These are phyloP conservation scores for Diaporthe sp. DNA, from an alignment of 2,329 filamentous ascomycete species.

Conservation along the genomic window DNA sequence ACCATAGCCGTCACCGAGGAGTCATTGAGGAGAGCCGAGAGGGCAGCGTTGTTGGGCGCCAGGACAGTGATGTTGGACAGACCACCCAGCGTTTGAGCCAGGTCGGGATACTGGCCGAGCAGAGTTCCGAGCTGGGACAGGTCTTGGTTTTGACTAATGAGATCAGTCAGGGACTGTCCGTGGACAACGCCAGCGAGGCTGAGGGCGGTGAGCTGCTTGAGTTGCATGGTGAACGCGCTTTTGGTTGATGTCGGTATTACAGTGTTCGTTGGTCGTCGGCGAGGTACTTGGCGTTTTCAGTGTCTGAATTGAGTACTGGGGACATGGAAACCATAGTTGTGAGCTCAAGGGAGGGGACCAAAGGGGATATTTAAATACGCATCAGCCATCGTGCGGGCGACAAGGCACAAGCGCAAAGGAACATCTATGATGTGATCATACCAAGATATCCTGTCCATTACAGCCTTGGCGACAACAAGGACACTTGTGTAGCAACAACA, in stretches of 20 bases:
- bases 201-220: slow-evolving; percentile 14
- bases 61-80: slow-evolving; percentile 66
- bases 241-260: background rate
- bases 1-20: slow-evolving; percentile 41
- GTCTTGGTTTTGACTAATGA: slow-evolving; percentile 37
- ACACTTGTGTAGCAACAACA: background rate
- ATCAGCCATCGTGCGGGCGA: background rate
- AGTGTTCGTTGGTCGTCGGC: background rate
- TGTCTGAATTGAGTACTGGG: no score
- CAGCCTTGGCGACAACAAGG: slow-evolving; percentile 18
- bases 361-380: slow-evolving; percentile 19
- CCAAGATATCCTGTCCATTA: slow-evolving; percentile 18
- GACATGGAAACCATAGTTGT: background rate
- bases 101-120: slow-evolving; percentile 47
- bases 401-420: background rate
- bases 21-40: slow-evolving; percentile 50
- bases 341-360: background rate
- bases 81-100: slow-evolving; percentile 49
- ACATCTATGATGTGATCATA: slow-evolving; percentile 24
- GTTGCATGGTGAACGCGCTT: slow-evolving; percentile 13
- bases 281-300: background rate
- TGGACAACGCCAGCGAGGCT: slow-evolving; percentile 7
- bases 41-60: slow-evolving; percentile 64
- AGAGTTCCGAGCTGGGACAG: slow-evolving; percentile 43
- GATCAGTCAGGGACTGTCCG: slow-evolving; percentile 35